A percentile compares a stretch with the other conserved stretches of the same genome.
phyloP scores from a whole-genome alignment of 2,329 filamentous ascomycete species.

The Epichloe brachyelytri region DNA sequence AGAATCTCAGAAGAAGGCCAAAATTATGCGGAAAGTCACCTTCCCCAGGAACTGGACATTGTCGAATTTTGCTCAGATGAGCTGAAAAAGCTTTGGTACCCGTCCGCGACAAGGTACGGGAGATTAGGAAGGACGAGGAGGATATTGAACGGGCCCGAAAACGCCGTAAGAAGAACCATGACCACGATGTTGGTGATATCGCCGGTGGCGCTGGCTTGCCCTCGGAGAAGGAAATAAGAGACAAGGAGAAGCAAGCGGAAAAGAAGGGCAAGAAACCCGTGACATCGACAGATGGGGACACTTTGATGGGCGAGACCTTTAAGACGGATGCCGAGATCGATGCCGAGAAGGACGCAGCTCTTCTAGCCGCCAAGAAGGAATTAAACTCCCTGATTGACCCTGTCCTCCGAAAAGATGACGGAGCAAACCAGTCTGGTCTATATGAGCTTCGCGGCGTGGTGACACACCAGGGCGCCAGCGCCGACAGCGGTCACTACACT shows the following conservation, averaged over 20 bases:
- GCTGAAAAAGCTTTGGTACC: slow-evolving; percentile 72
- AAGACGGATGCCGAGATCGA: slow-evolving; percentile 94
- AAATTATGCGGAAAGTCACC: slow-evolving; percentile 98
- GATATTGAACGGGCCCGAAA: slow-evolving; percentile 87
- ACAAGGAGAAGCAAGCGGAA: slow-evolving; percentile 34
- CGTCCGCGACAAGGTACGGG: slow-evolving; percentile 90
- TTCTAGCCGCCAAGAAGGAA: slow-evolving; percentile 77
- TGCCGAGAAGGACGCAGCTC: slow-evolving; percentile 62
- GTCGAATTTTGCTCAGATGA: slow-evolving; percentile 94
- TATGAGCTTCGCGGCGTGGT: slow-evolving; percentile 92
- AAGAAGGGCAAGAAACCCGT: slow-evolving; percentile 25
- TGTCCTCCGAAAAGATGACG: slow-evolving; percentile 61
- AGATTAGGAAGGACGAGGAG: slow-evolving; percentile 87
- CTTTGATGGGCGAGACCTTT: slow-evolving; percentile 63
- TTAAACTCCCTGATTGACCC: slow-evolving; percentile 65
- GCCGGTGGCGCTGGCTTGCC: slow-evolving; percentile 32
- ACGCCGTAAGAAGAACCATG: slow-evolving; percentile 60
- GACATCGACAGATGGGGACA: slow-evolving; percentile 46
- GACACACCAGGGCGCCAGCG: slow-evolving; percentile 91
- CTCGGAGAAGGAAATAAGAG: slow-evolving; percentile 38
- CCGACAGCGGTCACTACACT: slow-evolving; percentile 96
- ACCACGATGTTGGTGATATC: slow-evolving; percentile 32
- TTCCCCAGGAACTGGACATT: slow-evolving; percentile 83
- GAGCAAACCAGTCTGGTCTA: slow-evolving; percentile 83
- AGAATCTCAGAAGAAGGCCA: slow-evolving; percentile 93